These are phyloP conservation scores for Venturia oleaginea DNA, from an alignment of 2,329 filamentous ascomycete species.

Conservation along the genomic window DNA sequence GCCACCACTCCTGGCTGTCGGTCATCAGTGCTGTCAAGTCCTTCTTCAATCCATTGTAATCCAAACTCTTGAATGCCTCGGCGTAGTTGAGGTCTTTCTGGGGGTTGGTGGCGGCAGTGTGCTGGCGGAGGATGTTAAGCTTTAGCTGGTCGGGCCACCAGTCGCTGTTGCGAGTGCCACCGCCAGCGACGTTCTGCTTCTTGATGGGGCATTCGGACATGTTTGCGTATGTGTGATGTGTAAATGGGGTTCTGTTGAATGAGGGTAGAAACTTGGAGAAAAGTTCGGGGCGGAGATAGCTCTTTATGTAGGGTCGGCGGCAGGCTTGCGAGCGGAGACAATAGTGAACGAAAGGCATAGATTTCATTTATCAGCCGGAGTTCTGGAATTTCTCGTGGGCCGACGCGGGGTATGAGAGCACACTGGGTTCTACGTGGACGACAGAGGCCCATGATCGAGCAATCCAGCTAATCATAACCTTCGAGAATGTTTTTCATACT, in stretches of 20 bases:
- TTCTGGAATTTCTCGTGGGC: neutral
- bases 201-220: constrained; percentile 10
- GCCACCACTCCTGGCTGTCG: constrained; percentile 73
- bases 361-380: constrained; percentile 1
- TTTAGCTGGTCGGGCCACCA: constrained; percentile 66
- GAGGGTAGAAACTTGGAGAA: neutral
- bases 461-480: neutral
- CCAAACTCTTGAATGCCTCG: constrained; percentile 61
- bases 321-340: neutral
- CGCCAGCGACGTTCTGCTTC: constrained; percentile 34
- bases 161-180: constrained; percentile 59
- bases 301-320: neutral
- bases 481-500: neutral
- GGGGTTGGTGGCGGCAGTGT: constrained; percentile 55
- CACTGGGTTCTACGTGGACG: neutral
- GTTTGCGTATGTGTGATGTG: constrained; percentile 1
- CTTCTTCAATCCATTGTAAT: constrained; percentile 64
- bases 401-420: neutral
- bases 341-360: neutral
- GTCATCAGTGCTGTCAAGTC: constrained; percentile 65
- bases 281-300: neutral
- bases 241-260: neutral
- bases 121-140: constrained; percentile 65
- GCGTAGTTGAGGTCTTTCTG: constrained; percentile 62
- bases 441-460: neutral